These are phyloP conservation scores for Collariella sp. DNA, from an alignment of 495 filamentous ascomycete species.

Conservation along the genomic window DNA sequence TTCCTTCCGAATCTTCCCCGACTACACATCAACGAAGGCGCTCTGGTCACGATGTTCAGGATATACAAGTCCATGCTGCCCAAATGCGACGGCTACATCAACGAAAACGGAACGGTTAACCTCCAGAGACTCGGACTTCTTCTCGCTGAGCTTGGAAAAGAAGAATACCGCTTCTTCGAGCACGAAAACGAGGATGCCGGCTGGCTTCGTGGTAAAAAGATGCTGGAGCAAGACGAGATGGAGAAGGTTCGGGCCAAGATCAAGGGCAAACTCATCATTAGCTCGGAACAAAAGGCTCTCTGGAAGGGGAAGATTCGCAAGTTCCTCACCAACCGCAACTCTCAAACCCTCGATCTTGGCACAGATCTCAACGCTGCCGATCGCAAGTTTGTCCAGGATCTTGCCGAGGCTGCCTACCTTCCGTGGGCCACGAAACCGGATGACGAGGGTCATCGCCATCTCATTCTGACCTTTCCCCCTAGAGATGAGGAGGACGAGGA, in stretches of 20 bases:
- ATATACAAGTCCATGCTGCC: constrained; percentile 88
- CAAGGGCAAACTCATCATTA: constrained; percentile 61
- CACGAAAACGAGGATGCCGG: constrained; percentile 75
- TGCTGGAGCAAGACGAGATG: constrained; percentile 45
- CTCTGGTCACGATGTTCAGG: constrained; percentile 91
- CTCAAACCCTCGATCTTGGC: constrained; percentile 58
- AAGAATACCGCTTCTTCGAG: constrained; percentile 89
- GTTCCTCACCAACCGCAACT: constrained; percentile 58
- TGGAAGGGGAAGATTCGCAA: constrained; percentile 70
- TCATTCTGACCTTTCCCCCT: constrained; percentile 58
- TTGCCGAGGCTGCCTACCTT: constrained; percentile 72
- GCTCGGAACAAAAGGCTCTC: constrained; percentile 69
- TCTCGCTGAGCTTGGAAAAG: constrained; percentile 66
- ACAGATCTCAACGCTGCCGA: constrained; percentile 70
- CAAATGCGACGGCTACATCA: constrained; percentile 89
- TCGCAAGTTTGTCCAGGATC: constrained; percentile 82
- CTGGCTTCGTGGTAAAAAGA: constrained; percentile 84
- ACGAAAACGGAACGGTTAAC: constrained; percentile 87
- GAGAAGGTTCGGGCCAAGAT: constrained; percentile 43
- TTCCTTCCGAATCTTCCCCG: constrained; percentile 95
- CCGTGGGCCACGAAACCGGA: constrained; percentile 74
- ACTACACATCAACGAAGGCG: constrained; percentile 97
- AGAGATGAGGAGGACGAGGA: constrained; percentile 52
- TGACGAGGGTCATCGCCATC: constrained; percentile 68
- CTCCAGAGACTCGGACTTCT: constrained; percentile 67